Evolutionary conservation across 495 filamentous ascomycete genomes (phyloP).

Genomic region (Neurospora sp.): DNA sequence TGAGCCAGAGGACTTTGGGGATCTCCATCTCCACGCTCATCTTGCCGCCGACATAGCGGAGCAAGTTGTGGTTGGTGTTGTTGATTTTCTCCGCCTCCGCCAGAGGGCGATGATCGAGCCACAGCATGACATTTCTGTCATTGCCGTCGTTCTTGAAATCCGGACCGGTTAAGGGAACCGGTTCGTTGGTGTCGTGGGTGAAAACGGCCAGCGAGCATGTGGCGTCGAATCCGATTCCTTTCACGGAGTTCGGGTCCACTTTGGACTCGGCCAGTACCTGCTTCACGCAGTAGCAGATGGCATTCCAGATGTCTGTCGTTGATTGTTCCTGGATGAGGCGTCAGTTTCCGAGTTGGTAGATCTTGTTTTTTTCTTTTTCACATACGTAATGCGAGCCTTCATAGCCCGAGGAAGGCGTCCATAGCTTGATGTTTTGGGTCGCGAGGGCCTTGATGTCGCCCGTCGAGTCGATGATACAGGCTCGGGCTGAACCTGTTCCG

Average conservation of each 20-base stretch:
- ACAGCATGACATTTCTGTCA: slow-evolving; percentile 83
- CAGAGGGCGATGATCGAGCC: slow-evolving; percentile 86
- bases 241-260: slow-evolving; percentile 60
- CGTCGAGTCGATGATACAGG: slow-evolving; percentile 82
- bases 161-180: slow-evolving; percentile 78
- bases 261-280: slow-evolving; percentile 67
- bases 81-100: slow-evolving; percentile 88
- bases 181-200: slow-evolving; percentile 76
- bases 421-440: slow-evolving; percentile 82
- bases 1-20: slow-evolving; percentile 93
- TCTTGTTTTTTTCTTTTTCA: neutral
- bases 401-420: slow-evolving; percentile 84
- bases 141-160: slow-evolving; percentile 67
- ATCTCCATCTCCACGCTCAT: slow-evolving; percentile 99
- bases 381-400: slow-evolving; percentile 58
- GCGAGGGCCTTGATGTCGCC: slow-evolving; percentile 91
- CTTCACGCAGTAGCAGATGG: slow-evolving; percentile 75
- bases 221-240: slow-evolving; percentile 91
- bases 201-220: slow-evolving; percentile 94
- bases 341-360: slow-evolving; percentile 2
- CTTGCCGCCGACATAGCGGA: slow-evolving; percentile 88
- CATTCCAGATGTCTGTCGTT: slow-evolving; percentile 88
- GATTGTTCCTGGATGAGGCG: slow-evolving; percentile 75
- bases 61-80: slow-evolving; percentile 79
- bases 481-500: slow-evolving; percentile 87